Percentiles rank a stretch among this genome's conserved stretches.
Evolutionary conservation across 2,329 filamentous ascomycete species (phyloP).

Genomic region (Colletotrichum echinochloae): DNA sequence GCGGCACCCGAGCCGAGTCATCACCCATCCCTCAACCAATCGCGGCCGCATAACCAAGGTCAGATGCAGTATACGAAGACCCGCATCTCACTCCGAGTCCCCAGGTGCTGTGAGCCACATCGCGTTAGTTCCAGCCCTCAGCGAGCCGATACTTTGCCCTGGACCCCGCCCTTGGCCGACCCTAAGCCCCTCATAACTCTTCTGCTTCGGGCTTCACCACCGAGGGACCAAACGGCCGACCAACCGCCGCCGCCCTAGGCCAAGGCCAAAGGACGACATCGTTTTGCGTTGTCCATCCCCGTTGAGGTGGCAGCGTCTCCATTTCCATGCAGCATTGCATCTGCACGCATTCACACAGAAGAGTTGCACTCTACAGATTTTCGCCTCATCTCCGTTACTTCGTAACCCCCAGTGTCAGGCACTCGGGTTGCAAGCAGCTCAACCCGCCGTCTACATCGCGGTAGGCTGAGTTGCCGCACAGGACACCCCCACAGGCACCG

Average conservation of each 20-base stretch:
- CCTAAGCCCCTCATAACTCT: slow-evolving; percentile 17
- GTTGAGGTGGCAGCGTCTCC: slow-evolving; percentile 29
- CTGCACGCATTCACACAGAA: slow-evolving; percentile 5
- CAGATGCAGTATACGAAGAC: background rate
- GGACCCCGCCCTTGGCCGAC: slow-evolving; percentile 27
- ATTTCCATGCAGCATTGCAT: slow-evolving; percentile 23
- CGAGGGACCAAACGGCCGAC: slow-evolving; percentile 29
- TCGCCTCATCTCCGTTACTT: slow-evolving; percentile 15
- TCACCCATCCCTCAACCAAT: slow-evolving; percentile 31
- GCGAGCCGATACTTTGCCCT: slow-evolving; percentile 10
- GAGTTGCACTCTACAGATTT: background rate
- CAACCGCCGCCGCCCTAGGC: slow-evolving; percentile 32
- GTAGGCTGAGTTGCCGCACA: background rate
- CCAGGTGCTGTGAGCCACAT: slow-evolving; percentile 10
- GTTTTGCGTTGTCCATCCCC: slow-evolving; percentile 9
- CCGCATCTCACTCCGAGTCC: slow-evolving; percentile 16
- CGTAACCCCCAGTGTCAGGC: background rate
- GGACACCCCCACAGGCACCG: background rate
- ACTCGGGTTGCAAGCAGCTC: background rate
- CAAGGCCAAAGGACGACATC: slow-evolving; percentile 13
- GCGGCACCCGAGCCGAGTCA: slow-evolving; percentile 24
- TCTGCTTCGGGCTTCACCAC: slow-evolving; percentile 35
- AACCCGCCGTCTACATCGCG: background rate
- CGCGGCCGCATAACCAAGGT: slow-evolving; percentile 5
- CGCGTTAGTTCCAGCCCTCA: slow-evolving; percentile 7